phyloP scores from a whole-genome alignment of 116 monocot species.

The Thalassia testudinum region DNA sequence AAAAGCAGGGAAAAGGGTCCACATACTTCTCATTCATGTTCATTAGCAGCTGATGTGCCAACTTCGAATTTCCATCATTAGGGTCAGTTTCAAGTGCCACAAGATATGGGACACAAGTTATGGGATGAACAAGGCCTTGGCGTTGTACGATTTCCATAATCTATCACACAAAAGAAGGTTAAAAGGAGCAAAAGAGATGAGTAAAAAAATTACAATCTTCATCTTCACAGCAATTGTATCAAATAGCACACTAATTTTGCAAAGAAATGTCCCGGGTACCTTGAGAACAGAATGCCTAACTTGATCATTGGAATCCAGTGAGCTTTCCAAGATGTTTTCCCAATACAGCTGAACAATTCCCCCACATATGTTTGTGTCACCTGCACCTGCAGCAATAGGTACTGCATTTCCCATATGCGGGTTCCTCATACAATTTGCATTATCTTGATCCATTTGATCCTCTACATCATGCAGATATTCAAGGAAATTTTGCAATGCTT shows the following conservation, averaged over 20 bases:
- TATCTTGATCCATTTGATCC: slow-evolving; percentile 41
- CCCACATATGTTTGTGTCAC: slow-evolving; percentile 95
- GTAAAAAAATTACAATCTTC: too few relatives aligned
- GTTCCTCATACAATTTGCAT: neutral
- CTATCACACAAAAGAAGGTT: slow-evolving; percentile 10
- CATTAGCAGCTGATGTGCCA: slow-evolving; percentile 91
- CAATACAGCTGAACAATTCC: slow-evolving; percentile 95
- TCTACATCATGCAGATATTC: slow-evolving; percentile 93
- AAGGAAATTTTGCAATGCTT: slow-evolving; percentile 78
- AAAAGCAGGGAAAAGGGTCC: neutral
- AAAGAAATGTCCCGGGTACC: too few relatives aligned
- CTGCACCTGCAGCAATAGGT: slow-evolving; percentile 94
- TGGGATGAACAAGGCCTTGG: slow-evolving; percentile 96
- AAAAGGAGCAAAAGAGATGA: too few relatives aligned
- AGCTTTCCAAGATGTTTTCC: slow-evolving; percentile 68
- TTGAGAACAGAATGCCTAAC: slow-evolving; percentile 79
- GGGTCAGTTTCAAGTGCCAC: slow-evolving; percentile 95
- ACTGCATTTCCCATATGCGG: slow-evolving; percentile 22
- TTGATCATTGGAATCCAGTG: slow-evolving; percentile 59
- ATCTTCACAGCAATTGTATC: too few relatives aligned
- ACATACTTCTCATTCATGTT: slow-evolving; percentile 99
- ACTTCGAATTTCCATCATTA: slow-evolving; percentile 61
- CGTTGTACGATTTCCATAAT: slow-evolving; percentile 96
- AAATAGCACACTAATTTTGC: too few relatives aligned
- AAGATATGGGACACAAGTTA: slow-evolving; percentile 89